Percentiles rank a stretch among this genome's conserved stretches.
Conservation (phyloP, 257 asterid species). For the Paraleonurus japonicus region DNA sequence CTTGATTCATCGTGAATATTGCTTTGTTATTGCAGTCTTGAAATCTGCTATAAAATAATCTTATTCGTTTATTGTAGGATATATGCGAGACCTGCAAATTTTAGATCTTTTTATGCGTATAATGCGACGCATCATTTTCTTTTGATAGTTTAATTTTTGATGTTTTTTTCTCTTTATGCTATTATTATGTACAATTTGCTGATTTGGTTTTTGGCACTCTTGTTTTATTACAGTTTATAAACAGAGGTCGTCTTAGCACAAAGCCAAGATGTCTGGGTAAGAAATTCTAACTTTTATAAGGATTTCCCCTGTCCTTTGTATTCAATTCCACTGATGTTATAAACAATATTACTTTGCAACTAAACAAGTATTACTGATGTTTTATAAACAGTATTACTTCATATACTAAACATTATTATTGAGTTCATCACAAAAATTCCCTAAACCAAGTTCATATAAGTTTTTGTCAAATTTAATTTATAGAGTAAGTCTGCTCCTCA, state of each 20-base stretch:
- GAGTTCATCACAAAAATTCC: too few species aligned
- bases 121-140: not conserved
- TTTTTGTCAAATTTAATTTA: too few species aligned
- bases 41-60: not conserved
- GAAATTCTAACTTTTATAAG: not conserved
- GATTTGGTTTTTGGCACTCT: constrained; percentile 14
- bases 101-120: too few species aligned
- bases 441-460: too few species aligned
- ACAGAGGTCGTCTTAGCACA: constrained; percentile 4
- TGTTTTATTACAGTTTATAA: constrained; percentile 27
- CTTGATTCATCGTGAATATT: not conserved
- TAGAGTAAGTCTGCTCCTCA: constrained; percentile 39
- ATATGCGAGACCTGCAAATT: not conserved
- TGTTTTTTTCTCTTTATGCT: not conserved
- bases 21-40: not conserved
- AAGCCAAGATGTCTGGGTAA: constrained; percentile 43
- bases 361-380: too few species aligned
- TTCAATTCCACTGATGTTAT: not conserved
- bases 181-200: not conserved
- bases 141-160: not conserved
- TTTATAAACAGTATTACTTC: too few species aligned
- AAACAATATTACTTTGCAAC: too few species aligned
- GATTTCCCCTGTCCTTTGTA: not conserved
- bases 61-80: not conserved
- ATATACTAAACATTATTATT: too few species aligned